These are phyloP conservation scores for Penicillium freii DNA, from an alignment of 2,329 filamentous ascomycete genomes.

Conservation along the genomic window DNA sequence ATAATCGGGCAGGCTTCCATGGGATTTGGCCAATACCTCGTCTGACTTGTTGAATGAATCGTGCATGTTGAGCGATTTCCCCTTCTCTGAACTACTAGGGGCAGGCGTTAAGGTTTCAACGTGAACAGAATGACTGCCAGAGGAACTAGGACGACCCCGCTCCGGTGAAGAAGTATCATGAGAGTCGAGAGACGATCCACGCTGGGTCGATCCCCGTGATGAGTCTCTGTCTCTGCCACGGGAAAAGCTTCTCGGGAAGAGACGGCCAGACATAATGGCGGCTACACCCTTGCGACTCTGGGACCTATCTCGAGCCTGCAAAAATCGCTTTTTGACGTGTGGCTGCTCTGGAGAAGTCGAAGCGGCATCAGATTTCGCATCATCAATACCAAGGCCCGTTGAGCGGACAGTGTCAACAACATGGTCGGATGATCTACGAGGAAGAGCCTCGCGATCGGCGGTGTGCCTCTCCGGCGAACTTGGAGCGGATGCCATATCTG, in stretches of 20 bases:
- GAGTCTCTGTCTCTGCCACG: slow-evolving; percentile 37
- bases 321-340: slow-evolving; percentile 12
- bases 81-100: slow-evolving; percentile 52
- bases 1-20: slow-evolving; percentile 62
- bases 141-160: slow-evolving; percentile 34
- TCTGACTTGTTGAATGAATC: slow-evolving; percentile 71
- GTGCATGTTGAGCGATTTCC: slow-evolving; percentile 63
- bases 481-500: slow-evolving; percentile 34
- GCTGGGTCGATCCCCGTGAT: slow-evolving; percentile 41
- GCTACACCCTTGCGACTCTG: slow-evolving; percentile 47
- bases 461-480: slow-evolving; percentile 28
- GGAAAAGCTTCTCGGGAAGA: slow-evolving; percentile 35
- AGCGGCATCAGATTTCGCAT: slow-evolving; percentile 13
- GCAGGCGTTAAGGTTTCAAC: neutral
- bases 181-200: slow-evolving; percentile 41
- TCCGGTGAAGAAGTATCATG: slow-evolving; percentile 29
- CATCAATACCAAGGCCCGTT: slow-evolving; percentile 7
- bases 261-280: slow-evolving; percentile 42
- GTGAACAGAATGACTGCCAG: slow-evolving; percentile 40
- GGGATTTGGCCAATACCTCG: slow-evolving; percentile 63
- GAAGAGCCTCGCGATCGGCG: slow-evolving; percentile 37
- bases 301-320: slow-evolving; percentile 11
- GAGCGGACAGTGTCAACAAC: slow-evolving; percentile 26
- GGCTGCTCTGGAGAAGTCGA: slow-evolving; percentile 9
- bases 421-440: slow-evolving; percentile 36